Evolutionary conservation across 73 alveolate genomes (phyloP).

Genomic region (Stentor roeselii): DNA sequence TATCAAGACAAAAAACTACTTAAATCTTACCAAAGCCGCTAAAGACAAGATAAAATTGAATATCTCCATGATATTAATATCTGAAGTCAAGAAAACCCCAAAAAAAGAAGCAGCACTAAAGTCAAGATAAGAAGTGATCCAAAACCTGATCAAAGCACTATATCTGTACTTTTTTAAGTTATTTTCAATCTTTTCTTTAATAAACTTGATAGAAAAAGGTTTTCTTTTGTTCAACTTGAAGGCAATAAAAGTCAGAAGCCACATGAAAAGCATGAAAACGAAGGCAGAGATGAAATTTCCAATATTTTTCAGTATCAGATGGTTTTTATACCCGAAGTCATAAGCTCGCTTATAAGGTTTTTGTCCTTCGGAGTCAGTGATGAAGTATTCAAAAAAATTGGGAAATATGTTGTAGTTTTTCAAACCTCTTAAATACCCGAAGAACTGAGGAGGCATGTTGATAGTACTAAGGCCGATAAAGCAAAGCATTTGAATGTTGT

Average conservation of each 20-base stretch:
- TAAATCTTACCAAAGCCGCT: neutral
- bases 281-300: neutral
- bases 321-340: neutral
- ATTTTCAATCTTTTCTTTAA: neutral
- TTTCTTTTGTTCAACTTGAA: neutral
- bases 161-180: neutral
- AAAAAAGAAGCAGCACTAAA: neutral
- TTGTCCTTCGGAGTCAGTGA: neutral
- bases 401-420: neutral
- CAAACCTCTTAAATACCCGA: neutral
- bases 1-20: neutral
- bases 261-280: neutral
- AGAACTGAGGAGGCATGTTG: neutral
- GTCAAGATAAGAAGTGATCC: neutral
- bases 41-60: neutral
- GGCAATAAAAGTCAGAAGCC: neutral
- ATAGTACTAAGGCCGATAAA: neutral
- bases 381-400: constrained; percentile 6
- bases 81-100: neutral
- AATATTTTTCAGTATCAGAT: neutral
- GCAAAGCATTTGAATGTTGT: neutral
- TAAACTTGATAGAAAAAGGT: neutral
- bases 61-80: neutral
- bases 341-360: neutral
- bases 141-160: neutral